Evolutionary conservation across 2,329 filamentous ascomycete genomes (phyloP), one percentile per base, ranked within the genome.

Genomic region (Penicillium olsonii): DNA sequence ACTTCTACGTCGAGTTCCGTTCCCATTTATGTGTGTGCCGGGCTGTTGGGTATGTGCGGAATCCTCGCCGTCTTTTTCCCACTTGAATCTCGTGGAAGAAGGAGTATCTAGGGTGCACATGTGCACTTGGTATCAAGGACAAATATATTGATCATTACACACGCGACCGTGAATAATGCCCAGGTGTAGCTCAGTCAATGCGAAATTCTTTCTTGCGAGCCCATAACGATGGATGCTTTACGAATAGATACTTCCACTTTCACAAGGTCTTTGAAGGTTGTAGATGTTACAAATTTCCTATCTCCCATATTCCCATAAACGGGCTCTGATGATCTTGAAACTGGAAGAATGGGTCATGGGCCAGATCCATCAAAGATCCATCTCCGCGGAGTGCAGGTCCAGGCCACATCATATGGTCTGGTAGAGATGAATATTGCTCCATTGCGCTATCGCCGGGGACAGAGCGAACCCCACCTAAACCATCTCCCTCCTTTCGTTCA

Each of bases 261-360:
- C n/a, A n/a, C n/a, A n/a, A n/a, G n/a, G n/a, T n/a, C n/a, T n/a
- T n/a, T n/a, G n/a, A n/a, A n/a, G n/a, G n/a, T n/a, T 15, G 5
- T n/a, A 9, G 2, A 14, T 29, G 22, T 52, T 51, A 64, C 40
- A 66, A 39, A 48, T 65, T 68, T 19, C 64, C 65, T 27, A 64
- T 55, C 15, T 68, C 63, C 63, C 63, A 66, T 19, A 62, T 48
- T 5, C 64, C 62, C 27, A 50, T 24, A 50, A 62, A 64, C 11
- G 62, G 61, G 39, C 52, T 59, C 10, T 57, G 57, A 11, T 60
- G 59, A 38, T 64, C 62, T 33, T 63, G 62, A n/a, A 64, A 64
- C 31, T 64, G 63, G 26, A 64, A 64, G 34, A 67, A 66, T 6
- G 62, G 59, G 39, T 68, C 64, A 45, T 61, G 59, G 2, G 52